phyloP scores from a whole-genome alignment of 495 filamentous ascomycete species.

The Ascodesmis nigricans region DNA sequence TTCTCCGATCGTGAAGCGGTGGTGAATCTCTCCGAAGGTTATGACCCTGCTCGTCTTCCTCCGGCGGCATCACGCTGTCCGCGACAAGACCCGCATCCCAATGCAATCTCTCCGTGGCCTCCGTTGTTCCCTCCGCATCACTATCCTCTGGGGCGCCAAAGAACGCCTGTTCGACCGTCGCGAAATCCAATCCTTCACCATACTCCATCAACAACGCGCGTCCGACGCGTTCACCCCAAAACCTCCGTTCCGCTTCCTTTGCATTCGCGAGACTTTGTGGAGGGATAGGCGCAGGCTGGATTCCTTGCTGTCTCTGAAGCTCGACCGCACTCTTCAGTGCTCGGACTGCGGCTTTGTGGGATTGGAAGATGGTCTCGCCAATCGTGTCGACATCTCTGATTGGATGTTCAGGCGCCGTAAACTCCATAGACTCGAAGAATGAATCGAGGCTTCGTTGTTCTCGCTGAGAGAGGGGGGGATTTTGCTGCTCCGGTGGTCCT shows the following conservation, averaged over 20 bases:
- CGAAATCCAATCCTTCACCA: constrained; percentile 34
- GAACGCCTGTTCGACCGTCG: constrained; percentile 40
- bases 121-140: too few species aligned
- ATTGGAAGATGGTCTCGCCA: constrained; percentile 13
- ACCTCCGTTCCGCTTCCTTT: constrained; percentile 29
- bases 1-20: too few species aligned
- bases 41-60: too few species aligned
- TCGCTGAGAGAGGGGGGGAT: too few species aligned
- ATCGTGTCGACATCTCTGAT: constrained; percentile 13
- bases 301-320: background rate
- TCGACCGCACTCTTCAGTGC: constrained; percentile 10
- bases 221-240: constrained; percentile 39
- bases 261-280: too few species aligned
- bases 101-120: background rate
- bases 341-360: constrained; percentile 10
- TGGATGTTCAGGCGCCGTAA: background rate
- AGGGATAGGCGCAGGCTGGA: constrained; percentile 18
- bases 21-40: too few species aligned
- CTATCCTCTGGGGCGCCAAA: constrained; percentile 28
- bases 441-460: too few species aligned
- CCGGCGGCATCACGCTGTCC: too few species aligned
- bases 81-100: too few species aligned
- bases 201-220: constrained; percentile 40
- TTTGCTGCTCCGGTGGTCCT: too few species aligned
- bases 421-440: constrained; percentile 10